These are phyloP conservation scores for Chlamydomonas reinhardtii DNA, from an alignment of 163 green algal genomes.

Conservation along the genomic window DNA sequence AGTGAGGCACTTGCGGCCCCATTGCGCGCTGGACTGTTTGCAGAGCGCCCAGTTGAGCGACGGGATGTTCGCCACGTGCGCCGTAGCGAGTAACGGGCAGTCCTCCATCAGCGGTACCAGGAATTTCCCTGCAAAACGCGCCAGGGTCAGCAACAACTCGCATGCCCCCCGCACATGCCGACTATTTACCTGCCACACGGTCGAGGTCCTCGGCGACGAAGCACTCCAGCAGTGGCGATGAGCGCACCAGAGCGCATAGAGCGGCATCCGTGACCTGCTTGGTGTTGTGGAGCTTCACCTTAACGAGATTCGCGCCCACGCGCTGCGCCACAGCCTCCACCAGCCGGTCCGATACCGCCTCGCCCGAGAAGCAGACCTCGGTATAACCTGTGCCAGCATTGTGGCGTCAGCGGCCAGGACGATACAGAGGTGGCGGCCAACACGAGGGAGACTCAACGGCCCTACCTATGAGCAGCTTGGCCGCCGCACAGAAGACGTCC, in stretches of 20 bases:
- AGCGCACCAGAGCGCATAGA: slow-evolving; percentile 55
- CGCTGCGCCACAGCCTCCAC: slow-evolving; percentile 49
- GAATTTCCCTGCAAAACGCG: slow-evolving; percentile 55
- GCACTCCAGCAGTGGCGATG: slow-evolving; percentile 9
- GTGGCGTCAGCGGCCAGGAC: not conserved
- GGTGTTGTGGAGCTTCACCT: slow-evolving; percentile 59
- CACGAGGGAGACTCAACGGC: too few species aligned
- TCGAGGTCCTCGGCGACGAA: slow-evolving; percentile 31
- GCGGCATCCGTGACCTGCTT: slow-evolving; percentile 66
- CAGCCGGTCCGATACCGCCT: slow-evolving; percentile 66
- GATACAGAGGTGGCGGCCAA: not conserved
- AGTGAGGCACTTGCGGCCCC: slow-evolving; percentile 37
- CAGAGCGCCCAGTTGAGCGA: slow-evolving; percentile 55
- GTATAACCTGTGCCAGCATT: slow-evolving; percentile 59
- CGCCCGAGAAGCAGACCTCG: slow-evolving; percentile 62
- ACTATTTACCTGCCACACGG: not conserved
- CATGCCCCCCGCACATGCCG: not conserved
- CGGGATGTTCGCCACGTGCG: slow-evolving; percentile 64
- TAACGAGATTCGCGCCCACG: slow-evolving; percentile 49
- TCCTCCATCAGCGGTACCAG: slow-evolving; percentile 62
- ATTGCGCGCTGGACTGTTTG: slow-evolving; percentile 13
- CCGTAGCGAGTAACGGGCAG: slow-evolving; percentile 54
- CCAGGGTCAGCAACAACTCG: not conserved
- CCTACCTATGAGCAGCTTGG: slow-evolving; percentile 61
- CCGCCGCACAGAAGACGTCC: slow-evolving; percentile 59